A percentile compares a stretch with the other conserved stretches of the same genome.
Conservation (phyloP, 192 early-diverging fungal genomes). For the Coemansia sp. region DNA sequence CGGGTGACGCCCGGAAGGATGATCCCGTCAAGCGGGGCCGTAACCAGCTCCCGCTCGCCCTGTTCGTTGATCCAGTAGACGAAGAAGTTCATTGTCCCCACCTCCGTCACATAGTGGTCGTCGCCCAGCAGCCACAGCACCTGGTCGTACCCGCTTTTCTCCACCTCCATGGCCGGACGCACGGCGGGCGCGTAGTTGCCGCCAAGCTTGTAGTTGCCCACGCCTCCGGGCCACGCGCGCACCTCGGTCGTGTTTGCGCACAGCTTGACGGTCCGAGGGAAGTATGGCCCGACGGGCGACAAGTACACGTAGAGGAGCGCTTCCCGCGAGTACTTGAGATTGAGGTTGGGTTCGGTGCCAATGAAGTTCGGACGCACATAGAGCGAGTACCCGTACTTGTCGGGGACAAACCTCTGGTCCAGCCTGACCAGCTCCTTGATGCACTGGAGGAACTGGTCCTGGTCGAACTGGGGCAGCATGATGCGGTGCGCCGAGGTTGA, state of each 20-base stretch:
- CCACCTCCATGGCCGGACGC: conserved; percentile 82
- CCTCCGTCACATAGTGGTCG: conserved; percentile 88
- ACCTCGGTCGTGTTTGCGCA: conserved; percentile 81
- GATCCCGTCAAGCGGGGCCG: conserved; percentile 91
- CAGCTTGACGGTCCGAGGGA: conserved; percentile 83
- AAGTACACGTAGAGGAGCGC: conserved; percentile 88
- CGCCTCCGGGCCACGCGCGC: conserved; percentile 95
- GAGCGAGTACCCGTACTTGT: conserved; percentile 88
- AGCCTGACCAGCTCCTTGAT: conserved; percentile 81
- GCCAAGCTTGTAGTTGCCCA: conserved; percentile 92
- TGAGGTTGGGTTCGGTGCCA: conserved; percentile 82
- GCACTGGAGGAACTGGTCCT: conserved; percentile 77
- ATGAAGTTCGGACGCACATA: conserved; percentile 96
- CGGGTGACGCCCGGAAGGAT: conserved; percentile 96
- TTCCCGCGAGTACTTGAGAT: conserved; percentile 76
- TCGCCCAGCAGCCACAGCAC: conserved; percentile 95
- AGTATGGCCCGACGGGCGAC: conserved; percentile 96
- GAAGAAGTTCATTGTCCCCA: conserved; percentile 98
- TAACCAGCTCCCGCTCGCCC: conserved; percentile 84
- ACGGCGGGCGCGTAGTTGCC: conserved; percentile 61
- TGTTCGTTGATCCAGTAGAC: conserved; percentile 80
- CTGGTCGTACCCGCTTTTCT: conserved; percentile 85
- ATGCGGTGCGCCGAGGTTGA: conserved; percentile 79
- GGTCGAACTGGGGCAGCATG: conserved; percentile 83
- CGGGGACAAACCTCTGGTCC: conserved; percentile 86